Evolutionary conservation across 805 yeast species (phyloP), one percentile per base, ranked within the genome.

Genomic region (Ogataea thermomethanolica): DNA sequence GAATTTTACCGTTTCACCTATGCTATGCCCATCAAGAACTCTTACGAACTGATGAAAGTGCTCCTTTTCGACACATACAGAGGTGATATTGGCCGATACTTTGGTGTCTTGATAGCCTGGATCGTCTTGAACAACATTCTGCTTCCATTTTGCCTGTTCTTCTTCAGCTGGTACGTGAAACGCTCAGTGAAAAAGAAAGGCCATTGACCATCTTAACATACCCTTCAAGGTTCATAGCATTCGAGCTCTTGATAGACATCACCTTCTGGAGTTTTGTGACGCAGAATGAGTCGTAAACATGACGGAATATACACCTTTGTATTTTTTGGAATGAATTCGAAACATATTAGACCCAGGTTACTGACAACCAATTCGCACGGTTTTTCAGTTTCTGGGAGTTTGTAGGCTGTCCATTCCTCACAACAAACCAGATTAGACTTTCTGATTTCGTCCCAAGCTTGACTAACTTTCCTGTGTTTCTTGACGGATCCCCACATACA

Each of bases 21-120:
- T 52, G 82, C 75, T 13, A 65, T 79, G 66, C 95, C 93, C 4
- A 70, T 82, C 39, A 80, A 80, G 51, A 81, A 82, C 49, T 73
- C 84, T 0, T 71, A 73, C 37, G 87, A 79, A 49, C 71, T 78
- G 22, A 70, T 71, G 53, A 79, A 79, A 55, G 80, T 81, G 1
- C 60, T 81, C 1, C 67, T 83, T 36, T 72, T 79, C 53, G 62
- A 78, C 52, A 65, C 82, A 3, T 72, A 74, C 51, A 78, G 72
- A 52, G 79, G 80, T 4, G 51, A 71, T 17, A 39, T 82, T 53
- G 88, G 88, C 10, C 58, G 80, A 50, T 70, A 81, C 51, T 66
- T 72, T 45, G 89, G 84, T 29, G 64, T 83, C 11, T 53, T 83
- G 29, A 56, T 69, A 20, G 79, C 73, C 1, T 83, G 89, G 88